Percentiles rank a stretch among this genome's conserved stretches.
phyloP scores from a whole-genome alignment of 805 yeast species.

The Debaryomyces tyrocola region DNA sequence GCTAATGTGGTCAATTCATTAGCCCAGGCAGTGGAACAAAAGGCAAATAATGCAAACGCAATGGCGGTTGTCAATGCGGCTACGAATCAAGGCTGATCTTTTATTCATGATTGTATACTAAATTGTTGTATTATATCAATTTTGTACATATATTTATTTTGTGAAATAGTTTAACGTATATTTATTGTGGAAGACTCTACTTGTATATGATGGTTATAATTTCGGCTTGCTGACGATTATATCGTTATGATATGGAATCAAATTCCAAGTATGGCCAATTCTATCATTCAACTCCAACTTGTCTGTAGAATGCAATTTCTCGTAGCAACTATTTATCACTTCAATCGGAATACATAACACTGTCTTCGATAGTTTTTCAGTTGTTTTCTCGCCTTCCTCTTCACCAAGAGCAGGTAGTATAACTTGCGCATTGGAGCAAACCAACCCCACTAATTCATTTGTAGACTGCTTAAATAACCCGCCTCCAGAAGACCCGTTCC shows the following conservation, averaged over 20 bases:
- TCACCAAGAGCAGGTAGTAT: conserved; percentile 16
- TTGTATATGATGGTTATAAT: conserved; percentile 8
- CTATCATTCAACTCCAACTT: conserved; percentile 10
- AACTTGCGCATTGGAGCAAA: conserved; percentile 46
- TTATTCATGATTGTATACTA: neutral
- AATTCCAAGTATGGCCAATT: conserved; percentile 21
- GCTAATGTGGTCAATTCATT: conserved; percentile 24
- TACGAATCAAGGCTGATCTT: conserved; percentile 1
- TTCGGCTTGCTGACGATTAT: conserved; percentile 16
- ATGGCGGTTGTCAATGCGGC: conserved; percentile 5
- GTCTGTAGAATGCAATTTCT: conserved; percentile 1
- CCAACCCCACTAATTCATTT: conserved; percentile 37
- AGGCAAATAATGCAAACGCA: conserved; percentile 6
- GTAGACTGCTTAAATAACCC: conserved; percentile 28
- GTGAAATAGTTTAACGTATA: no score
- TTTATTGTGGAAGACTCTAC: neutral
- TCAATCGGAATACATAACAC: conserved; percentile 35
- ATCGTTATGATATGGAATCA: conserved; percentile 23
- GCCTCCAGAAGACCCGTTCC: conserved; percentile 56
- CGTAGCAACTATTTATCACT: conserved; percentile 24
- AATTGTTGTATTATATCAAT: neutral
- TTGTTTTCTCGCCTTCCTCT: conserved; percentile 6
- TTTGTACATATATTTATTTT: conserved; percentile 5
- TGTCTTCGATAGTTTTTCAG: conserved; percentile 32
- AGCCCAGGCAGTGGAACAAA: conserved; percentile 18